Conservation (phyloP, 306 rosid species). For the Prunus armeniaca region DNA sequence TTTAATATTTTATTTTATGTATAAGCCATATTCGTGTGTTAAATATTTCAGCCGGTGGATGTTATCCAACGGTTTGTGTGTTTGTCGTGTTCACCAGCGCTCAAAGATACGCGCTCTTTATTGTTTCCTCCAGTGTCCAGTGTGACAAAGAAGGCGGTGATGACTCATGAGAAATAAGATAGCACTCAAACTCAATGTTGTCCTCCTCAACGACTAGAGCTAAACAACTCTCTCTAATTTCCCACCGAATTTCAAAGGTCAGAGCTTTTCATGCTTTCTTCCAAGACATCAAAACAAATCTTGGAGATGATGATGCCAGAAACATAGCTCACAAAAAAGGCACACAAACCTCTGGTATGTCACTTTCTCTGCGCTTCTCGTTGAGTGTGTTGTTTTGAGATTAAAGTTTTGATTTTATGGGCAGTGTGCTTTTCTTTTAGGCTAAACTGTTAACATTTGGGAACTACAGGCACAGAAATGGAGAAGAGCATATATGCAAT, state of each 20-base stretch:
- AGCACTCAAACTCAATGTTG: neutral
- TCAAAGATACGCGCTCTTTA: neutral
- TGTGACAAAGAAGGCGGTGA: neutral
- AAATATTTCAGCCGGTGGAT: neutral
- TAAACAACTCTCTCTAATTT: neutral
- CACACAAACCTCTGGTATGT: conserved; percentile 8
- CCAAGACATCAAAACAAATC: neutral
- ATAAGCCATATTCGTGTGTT: neutral
- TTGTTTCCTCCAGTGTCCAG: neutral
- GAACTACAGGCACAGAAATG: conserved; percentile 36
- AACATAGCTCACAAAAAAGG: neutral
- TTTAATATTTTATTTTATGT: too few species aligned
- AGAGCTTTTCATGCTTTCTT: conserved; percentile 5
- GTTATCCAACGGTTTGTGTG: neutral
- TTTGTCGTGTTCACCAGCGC: neutral
- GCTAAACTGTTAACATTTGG: neutral
- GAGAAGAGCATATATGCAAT: conserved; percentile 69
- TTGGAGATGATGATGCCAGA: neutral
- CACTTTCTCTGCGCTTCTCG: neutral
- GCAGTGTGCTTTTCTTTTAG: neutral
- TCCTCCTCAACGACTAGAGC: neutral
- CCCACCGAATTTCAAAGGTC: conserved; percentile 3
- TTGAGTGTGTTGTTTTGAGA: neutral
- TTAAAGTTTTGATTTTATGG: neutral
- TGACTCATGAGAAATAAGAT: neutral